Conservation (phyloP, 495 filamentous ascomycete genomes). For the Podospora comata region DNA sequence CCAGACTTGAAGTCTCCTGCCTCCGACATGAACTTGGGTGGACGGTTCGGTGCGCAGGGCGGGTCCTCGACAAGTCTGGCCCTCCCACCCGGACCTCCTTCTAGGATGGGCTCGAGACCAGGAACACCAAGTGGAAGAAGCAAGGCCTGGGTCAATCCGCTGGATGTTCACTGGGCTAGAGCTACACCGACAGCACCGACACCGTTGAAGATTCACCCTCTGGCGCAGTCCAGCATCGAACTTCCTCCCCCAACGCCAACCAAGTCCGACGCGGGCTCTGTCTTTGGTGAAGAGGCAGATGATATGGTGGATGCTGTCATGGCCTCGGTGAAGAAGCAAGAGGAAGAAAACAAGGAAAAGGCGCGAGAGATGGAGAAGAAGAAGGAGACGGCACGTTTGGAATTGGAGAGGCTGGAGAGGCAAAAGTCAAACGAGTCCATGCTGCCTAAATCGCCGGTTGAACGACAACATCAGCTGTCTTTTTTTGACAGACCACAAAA, state of each 20-base stretch:
- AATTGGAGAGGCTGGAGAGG: slow-evolving; percentile 27
- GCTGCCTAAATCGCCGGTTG: slow-evolving; percentile 6
- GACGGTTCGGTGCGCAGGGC: slow-evolving; percentile 28
- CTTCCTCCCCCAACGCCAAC: slow-evolving; percentile 22
- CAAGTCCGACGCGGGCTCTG: slow-evolving; percentile 25
- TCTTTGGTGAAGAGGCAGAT: slow-evolving; percentile 34
- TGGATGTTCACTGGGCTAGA: slow-evolving; percentile 40
- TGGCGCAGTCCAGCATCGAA: slow-evolving; percentile 30
- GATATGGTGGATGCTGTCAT: slow-evolving; percentile 32
- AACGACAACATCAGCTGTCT: slow-evolving; percentile 3
- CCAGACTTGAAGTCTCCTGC: slow-evolving; percentile 28
- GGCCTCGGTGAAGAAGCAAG: slow-evolving; percentile 33
- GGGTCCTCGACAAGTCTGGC: slow-evolving; percentile 29
- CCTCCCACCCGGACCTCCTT: slow-evolving; percentile 27
- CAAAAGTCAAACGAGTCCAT: slow-evolving; percentile 27
- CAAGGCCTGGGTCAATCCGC: slow-evolving; percentile 39
- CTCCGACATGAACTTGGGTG: slow-evolving; percentile 41
- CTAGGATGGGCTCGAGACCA: slow-evolving; percentile 24
- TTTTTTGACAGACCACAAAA: neutral
- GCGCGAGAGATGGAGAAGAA: slow-evolving; percentile 22
- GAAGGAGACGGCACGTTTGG: slow-evolving; percentile 23
- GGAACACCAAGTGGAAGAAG: slow-evolving; percentile 33
- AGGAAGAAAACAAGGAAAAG: slow-evolving; percentile 25
- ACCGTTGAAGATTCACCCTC: slow-evolving; percentile 35
- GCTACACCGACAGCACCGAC: slow-evolving; percentile 19